Base-by-base conservation (phyloP, 78 protist genomes). In the Tieghemostelium lacteum region DNA sequence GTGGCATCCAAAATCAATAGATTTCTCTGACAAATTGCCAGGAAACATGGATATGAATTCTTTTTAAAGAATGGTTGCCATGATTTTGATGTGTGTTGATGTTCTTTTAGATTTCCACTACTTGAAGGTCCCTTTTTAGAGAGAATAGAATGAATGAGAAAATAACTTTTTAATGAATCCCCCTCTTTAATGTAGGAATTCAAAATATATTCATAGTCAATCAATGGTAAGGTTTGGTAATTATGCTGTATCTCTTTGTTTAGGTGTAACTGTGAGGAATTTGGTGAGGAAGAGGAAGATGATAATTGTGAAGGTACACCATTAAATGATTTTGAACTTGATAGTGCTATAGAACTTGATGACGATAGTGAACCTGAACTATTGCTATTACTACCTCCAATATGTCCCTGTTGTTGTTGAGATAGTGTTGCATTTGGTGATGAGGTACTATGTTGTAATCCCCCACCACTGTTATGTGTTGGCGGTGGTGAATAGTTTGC, bases 61-160 rank as follows among this genome's bases (percentile, higher is more conserved):
- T 78, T 78, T 55, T 78, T 78, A 54, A 19, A 58, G 28, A 78
- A 78, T 45, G 88, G 88, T 66, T 66, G 75, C 87, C 72, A 64
- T 64, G 87, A 76, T 61, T 1, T 22, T 16, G 29, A 16, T 19
- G 19, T 7, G 16, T 33, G 5, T n/a, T 29, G 1, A 22, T 29
- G 29, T 61, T 10, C 14, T 61, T 2, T 0, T 34, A 62, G 24
- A 65, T 65, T 65, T 37, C 72, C 50, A 8, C 72, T 50, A 2
- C 65, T 10, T 7, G 22, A 16, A 49, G 10, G 19, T 50, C 16
- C 24, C 55, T 78, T 52, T 37, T 58, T 62, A 26, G 70, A 76
- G 16, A 40, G 19, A 33, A 66, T 37, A n/a, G 50, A 54, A 64
- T 78, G 88, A 22, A 78, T 61, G 33, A 78, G 33, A 54, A 19